Base-by-base conservation (phyloP, 352 stramenopile species). In the Aphanomyces invadans region DNA sequence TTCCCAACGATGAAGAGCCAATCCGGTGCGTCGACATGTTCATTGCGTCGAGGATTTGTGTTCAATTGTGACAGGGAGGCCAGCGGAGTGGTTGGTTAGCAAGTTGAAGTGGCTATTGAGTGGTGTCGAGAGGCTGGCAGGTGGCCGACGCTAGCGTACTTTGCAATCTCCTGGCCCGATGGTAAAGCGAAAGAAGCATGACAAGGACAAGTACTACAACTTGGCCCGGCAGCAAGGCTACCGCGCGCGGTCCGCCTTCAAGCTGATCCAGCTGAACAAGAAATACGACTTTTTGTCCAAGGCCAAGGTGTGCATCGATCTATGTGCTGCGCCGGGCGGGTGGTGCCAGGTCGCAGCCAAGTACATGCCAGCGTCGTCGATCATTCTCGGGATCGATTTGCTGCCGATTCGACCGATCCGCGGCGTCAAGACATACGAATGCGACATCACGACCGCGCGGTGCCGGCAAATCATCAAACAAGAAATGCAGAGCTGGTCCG, bases 191-290 rank as follows among this genome's bases (percentile, higher is more conserved):
- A 98, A 98, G 76, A 99, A 99, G 86, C 88, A 95, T 79, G 95
- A 99, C 73, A 98, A 98, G 79, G 97, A 99, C 80, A 99, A 99
- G 78, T 99, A 99, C 81, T 99, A 99, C 79, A 95, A 98, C 74
- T 77, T 99, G 60, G 97, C 97, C 11, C 96, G 97, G 55, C 96
- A 99, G 79, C 97, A 99, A 84, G 97, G 97, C 19, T 99, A 98
- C 78, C 90, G 97, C 72, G 96, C 96, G 26, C 95, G 97, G 56
- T 98, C 97, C 5, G 97, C 97, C 23, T 99, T 99, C 84, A 99
- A 99, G 87, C 86, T 99, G 38, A 97, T 98, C 74, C 92, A 98
- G 81, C 96, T 99, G 57, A 99, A 99, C 85, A 97, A 98, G 74
- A 98, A 99, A 83, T 99, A 98, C 89, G 87, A 98, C 70, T 96